Percentiles rank a stretch among this genome's conserved stretches.
Evolutionary conservation across 768 basidiomycete species (phyloP).

Genomic region (Russula olivacea): DNA sequence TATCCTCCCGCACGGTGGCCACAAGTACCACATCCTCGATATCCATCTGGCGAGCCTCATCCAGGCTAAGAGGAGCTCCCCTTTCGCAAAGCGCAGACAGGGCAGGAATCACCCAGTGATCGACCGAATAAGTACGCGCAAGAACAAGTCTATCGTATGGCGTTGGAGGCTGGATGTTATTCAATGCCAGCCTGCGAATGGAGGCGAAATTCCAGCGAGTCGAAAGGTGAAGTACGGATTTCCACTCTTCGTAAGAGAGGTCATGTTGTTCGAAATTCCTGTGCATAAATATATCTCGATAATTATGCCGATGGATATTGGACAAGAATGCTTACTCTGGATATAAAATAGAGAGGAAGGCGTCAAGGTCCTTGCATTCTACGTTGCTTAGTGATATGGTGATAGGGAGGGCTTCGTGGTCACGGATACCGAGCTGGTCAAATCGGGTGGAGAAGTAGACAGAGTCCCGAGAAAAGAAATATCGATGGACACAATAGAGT

Average conservation of each 20-base stretch:
- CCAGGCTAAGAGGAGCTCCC: background rate
- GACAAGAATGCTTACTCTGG: background rate
- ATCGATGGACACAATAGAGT: slow-evolving; percentile 16
- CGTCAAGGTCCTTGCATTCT: slow-evolving; percentile 10
- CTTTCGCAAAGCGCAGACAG: slow-evolving; percentile 16
- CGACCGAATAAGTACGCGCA: slow-evolving; percentile 7
- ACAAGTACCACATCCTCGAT: slow-evolving; percentile 16
- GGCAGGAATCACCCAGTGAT: slow-evolving; percentile 14
- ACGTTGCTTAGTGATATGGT: slow-evolving; percentile 2
- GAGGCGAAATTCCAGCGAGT: slow-evolving; percentile 31
- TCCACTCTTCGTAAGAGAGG: slow-evolving; percentile 23
- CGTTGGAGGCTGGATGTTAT: background rate
- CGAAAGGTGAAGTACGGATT: slow-evolving; percentile 28
- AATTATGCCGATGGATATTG: background rate
- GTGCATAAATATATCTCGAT: background rate
- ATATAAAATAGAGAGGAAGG: slow-evolving; percentile 13
- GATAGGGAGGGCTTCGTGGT: background rate
- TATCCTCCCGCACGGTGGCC: slow-evolving; percentile 8
- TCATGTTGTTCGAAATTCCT: slow-evolving; percentile 8
- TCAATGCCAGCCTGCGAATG: slow-evolving; percentile 24
- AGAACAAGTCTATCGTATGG: slow-evolving; percentile 12
- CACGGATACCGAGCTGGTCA: background rate
- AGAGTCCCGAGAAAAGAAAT: slow-evolving; percentile 20
- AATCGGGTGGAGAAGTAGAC: slow-evolving; percentile 1
- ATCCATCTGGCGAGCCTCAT: slow-evolving; percentile 11